A percentile compares a stretch with the other conserved stretches of the same genome.
phyloP scores from a whole-genome alignment of 2,329 filamentous ascomycete species.

The Aureobasidium sp. region DNA sequence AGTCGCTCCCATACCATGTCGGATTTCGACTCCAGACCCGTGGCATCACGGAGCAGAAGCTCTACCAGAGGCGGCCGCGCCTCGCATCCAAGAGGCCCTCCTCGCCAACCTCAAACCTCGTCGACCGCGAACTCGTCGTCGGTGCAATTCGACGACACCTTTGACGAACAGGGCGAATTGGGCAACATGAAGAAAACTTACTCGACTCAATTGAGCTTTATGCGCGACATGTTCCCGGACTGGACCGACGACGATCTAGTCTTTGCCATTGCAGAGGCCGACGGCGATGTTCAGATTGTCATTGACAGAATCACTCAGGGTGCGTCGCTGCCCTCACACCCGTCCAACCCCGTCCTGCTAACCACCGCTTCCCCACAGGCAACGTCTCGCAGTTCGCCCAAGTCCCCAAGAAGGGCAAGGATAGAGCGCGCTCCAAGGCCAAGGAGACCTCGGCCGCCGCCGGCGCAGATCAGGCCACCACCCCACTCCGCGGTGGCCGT shows the following conservation, averaged over 20 bases:
- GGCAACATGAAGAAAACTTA: constrained; percentile 89
- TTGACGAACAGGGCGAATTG: constrained; percentile 81
- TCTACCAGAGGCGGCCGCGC: constrained; percentile 78
- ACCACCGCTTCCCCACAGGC: constrained; percentile 39
- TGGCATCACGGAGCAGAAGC: constrained; percentile 80
- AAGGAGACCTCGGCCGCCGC: constrained; percentile 50
- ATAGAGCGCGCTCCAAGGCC: constrained; percentile 60
- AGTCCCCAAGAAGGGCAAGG: constrained; percentile 66
- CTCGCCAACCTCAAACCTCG: constrained; percentile 49
- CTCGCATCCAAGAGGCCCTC: constrained; percentile 45
- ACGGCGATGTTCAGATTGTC: constrained; percentile 63
- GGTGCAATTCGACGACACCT: constrained; percentile 49
- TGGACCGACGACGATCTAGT: constrained; percentile 95
- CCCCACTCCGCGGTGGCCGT: constrained; percentile 32
- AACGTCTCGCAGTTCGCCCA: constrained; percentile 76
- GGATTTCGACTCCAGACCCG: constrained; percentile 80
- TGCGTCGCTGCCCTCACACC: constrained; percentile 32
- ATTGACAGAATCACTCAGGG: constrained; percentile 74
- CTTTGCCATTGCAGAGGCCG: constrained; percentile 81
- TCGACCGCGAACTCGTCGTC: constrained; percentile 54
- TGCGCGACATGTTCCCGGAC: constrained; percentile 89
- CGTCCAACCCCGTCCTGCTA: neutral
- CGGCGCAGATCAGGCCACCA: constrained; percentile 43
- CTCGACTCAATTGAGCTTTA: constrained; percentile 63
- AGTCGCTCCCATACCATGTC: constrained; percentile 56